Conservation (phyloP, 176 grass and related monocot genomes). For the Pontederia paniculata region DNA sequence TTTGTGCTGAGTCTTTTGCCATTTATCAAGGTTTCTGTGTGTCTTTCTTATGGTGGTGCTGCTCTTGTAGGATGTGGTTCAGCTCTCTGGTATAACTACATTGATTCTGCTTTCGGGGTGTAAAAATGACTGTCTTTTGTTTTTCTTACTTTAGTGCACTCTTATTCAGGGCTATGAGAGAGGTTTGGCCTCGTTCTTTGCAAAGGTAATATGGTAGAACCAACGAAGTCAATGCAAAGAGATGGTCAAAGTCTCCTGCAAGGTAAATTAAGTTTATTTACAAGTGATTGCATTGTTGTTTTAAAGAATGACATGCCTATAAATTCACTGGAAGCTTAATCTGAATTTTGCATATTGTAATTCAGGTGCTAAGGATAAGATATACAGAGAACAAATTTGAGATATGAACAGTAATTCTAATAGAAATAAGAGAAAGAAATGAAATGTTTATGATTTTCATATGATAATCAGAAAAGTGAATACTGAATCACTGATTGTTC, state of each 20-base stretch:
- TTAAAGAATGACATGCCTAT: too few relatives aligned
- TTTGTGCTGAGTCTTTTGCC: not conserved
- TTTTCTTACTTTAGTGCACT: conserved; percentile 16
- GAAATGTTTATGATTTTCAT: too few relatives aligned
- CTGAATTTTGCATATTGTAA: too few relatives aligned
- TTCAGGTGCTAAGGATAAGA: too few relatives aligned
- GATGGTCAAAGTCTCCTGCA: conserved; percentile 76
- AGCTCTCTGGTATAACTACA: conserved; percentile 53
- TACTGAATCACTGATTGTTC: too few relatives aligned
- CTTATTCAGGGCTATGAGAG: conserved; percentile 71
- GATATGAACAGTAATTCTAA: too few relatives aligned
- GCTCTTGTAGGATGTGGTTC: conserved; percentile 87
- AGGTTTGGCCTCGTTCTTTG: conserved; percentile 85
- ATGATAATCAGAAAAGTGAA: too few relatives aligned
- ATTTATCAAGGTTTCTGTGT: not conserved
- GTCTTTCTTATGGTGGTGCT: conserved; percentile 22
- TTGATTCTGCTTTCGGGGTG: not conserved
- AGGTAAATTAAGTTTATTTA: conserved; percentile 28
- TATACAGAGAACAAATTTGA: too few relatives aligned
- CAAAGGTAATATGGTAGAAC: conserved; percentile 87
- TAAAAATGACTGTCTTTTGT: not conserved
- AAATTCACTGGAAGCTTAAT: too few relatives aligned
- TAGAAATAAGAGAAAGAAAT: too few relatives aligned
- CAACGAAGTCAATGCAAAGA: conserved; percentile 97
- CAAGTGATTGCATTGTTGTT: too few relatives aligned